Evolutionary conservation across 2,329 filamentous ascomycete species (phyloP), one percentile per base, ranked within the genome.

Genomic region (Cytospora piceicola): DNA sequence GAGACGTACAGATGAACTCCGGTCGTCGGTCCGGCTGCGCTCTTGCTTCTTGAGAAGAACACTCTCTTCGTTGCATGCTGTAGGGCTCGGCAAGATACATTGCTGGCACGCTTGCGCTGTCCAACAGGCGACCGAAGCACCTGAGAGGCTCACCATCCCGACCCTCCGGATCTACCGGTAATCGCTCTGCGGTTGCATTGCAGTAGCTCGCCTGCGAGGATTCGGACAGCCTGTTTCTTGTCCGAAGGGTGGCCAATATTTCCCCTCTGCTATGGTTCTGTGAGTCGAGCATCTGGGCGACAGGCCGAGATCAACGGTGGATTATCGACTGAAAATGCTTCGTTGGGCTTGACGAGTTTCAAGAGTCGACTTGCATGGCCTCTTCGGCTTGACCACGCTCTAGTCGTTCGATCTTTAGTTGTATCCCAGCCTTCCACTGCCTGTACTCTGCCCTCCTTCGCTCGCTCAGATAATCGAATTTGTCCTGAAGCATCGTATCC

Each of bases 401-500:
- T 32, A 73, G 49, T 27, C 63, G 15, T 61, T 67, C 66, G 65
- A 92, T 85, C 69, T 82, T 82, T 66, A 76, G 78, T 73, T 91
- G 71, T 30, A 92, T 83, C 1, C 75, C 77, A 5, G 81, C 80
- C 75, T 89, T 89, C 92, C 91, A 95, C 22, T 74, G 75, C 54
- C 75, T 78, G 73, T 88, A 93, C 14, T 89, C 86, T 51, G 79
- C 80, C 70, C 83, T 82, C 70, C 86, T 87, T 67, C 82, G 79
- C 58, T 89, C 86, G 68, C 88, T 89, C 71, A 94, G 75, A 72
- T 88, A 92, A 72, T 93, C 90, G 71, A 91, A 88, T 56, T 85
- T 83, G 69, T 89, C 88, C 75, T 93, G 90, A 71, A 94, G 86
- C 90, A 93, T 93, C 2, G 88, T 90, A 69, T 88, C 85, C 11